Evolutionary conservation across 495 filamentous ascomycete species (phyloP).

Genomic region (Daldinia decipiens): DNA sequence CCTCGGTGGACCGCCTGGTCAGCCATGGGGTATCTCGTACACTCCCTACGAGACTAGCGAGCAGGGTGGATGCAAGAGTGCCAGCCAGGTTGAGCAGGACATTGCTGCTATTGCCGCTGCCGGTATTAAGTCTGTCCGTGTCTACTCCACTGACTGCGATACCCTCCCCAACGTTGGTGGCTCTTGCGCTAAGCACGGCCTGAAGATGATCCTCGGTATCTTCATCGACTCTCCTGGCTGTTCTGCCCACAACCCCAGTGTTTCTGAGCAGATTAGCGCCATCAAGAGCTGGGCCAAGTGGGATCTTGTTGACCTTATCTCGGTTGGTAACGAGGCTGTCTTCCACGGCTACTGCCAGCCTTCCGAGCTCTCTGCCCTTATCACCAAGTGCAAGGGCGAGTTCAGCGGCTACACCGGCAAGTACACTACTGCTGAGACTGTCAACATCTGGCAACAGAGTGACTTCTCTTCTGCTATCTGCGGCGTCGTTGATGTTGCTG

Average conservation of each 20-base stretch:
- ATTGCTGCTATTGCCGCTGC: conserved; percentile 73
- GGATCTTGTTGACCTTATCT: conserved; percentile 78
- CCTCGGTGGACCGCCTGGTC: conserved; percentile 57
- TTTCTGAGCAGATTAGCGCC: conserved; percentile 73
- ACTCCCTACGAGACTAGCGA: conserved; percentile 73
- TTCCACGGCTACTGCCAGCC: conserved; percentile 73
- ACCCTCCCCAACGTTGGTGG: conserved; percentile 77
- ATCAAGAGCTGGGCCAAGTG: conserved; percentile 80
- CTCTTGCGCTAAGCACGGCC: conserved; percentile 66
- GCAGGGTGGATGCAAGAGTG: conserved; percentile 72
- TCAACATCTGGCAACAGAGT: conserved; percentile 71
- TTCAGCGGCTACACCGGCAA: conserved; percentile 78
- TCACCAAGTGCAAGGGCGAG: conserved; percentile 63
- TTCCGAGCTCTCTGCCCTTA: conserved; percentile 72
- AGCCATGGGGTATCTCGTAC: conserved; percentile 91
- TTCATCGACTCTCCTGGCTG: conserved; percentile 76
- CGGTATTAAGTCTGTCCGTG: conserved; percentile 83
- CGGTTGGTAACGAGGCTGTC: conserved; percentile 91
- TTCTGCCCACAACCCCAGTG: conserved; percentile 58
- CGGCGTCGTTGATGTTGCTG: conserved; percentile 76
- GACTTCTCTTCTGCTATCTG: conserved; percentile 70
- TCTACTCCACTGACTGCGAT: conserved; percentile 93
- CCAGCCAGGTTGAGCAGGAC: conserved; percentile 68
- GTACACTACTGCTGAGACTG: conserved; percentile 86
- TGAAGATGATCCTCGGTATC: conserved; percentile 87